These are phyloP conservation scores for Schizophyllum amplum DNA, from an alignment of 1,284 basidiomycete species.

Conservation along the genomic window DNA sequence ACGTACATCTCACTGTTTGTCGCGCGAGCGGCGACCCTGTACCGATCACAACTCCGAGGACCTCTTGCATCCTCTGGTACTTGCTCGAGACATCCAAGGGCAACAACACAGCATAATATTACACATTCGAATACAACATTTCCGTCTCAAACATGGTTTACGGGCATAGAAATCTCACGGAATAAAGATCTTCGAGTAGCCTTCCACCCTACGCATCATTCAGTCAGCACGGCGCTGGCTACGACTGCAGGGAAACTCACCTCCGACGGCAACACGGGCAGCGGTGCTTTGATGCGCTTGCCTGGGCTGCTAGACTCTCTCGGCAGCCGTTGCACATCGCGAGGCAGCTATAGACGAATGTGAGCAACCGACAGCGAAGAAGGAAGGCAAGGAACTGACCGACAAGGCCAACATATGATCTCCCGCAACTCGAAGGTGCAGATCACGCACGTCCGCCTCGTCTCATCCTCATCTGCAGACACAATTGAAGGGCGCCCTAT, in stretches of 20 bases:
- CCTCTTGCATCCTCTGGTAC: no score
- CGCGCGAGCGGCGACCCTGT: no score
- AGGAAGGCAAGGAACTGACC: constrained; percentile 34
- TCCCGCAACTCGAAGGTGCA: constrained; percentile 63
- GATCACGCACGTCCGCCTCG: constrained; percentile 53
- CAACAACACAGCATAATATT: neutral
- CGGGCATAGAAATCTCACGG: constrained; percentile 25
- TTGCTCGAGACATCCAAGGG: neutral
- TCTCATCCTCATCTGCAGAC: constrained; percentile 19
- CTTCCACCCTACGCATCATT: constrained; percentile 47
- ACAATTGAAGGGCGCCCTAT: neutral
- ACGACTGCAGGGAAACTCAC: constrained; percentile 29
- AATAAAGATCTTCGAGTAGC: constrained; percentile 64
- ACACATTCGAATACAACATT: neutral
- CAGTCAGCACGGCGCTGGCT: constrained; percentile 1
- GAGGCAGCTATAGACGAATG: constrained; percentile 41
- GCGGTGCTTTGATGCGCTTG: constrained; percentile 54
- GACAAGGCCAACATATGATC: constrained; percentile 75
- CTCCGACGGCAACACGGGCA: constrained; percentile 68
- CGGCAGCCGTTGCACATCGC: constrained; percentile 68
- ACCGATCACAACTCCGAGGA: no score
- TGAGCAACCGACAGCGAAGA: neutral
- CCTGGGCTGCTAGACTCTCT: constrained; percentile 56
- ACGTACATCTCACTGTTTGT: neutral
- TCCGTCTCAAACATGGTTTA: neutral